phyloP scores from a whole-genome alignment of 139 green algal species.

The Coelastrella sp. region DNA sequence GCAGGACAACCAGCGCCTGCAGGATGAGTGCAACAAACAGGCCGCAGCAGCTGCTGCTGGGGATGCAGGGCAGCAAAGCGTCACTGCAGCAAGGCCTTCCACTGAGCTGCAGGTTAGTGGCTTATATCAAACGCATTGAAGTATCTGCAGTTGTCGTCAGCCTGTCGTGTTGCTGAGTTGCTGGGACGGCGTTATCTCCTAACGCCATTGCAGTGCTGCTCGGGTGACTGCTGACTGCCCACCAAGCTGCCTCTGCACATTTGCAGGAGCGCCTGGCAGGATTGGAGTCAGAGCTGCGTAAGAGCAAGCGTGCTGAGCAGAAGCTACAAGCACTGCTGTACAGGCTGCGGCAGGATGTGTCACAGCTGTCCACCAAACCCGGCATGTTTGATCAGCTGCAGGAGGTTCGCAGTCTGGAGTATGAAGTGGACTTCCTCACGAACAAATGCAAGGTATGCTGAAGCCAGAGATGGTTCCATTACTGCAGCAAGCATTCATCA shows the following conservation, averaged over 20 bases:
- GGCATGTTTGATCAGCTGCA: constrained; percentile 71
- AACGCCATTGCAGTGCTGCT: too few species aligned
- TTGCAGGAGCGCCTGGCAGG: constrained; percentile 8
- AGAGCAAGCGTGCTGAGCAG: constrained; percentile 78
- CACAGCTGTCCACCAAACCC: background rate
- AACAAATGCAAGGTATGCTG: constrained; percentile 66
- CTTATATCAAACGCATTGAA: too few species aligned
- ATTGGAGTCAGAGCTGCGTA: constrained; percentile 79
- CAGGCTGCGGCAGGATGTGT: constrained; percentile 81
- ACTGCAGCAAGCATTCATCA: too few species aligned
- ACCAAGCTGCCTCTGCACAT: too few species aligned
- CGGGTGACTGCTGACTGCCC: too few species aligned
- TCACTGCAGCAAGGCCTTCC: too few species aligned
- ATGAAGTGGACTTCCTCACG: constrained; percentile 65
- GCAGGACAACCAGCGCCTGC: constrained; percentile 66
- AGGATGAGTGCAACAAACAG: background rate
- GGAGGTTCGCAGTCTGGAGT: constrained; percentile 69
- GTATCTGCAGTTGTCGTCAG: too few species aligned
- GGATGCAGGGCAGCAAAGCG: too few species aligned
- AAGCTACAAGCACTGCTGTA: constrained; percentile 87
- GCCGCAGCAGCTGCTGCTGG: constrained; percentile 3
- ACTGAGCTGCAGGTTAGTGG: too few species aligned
- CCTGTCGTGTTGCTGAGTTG: too few species aligned
- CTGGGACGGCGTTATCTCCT: too few species aligned
- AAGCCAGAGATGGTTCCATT: too few species aligned